Evolutionary conservation across 1,284 basidiomycete species (phyloP).

Genomic region (Cutaneotrichosporon sp.): DNA sequence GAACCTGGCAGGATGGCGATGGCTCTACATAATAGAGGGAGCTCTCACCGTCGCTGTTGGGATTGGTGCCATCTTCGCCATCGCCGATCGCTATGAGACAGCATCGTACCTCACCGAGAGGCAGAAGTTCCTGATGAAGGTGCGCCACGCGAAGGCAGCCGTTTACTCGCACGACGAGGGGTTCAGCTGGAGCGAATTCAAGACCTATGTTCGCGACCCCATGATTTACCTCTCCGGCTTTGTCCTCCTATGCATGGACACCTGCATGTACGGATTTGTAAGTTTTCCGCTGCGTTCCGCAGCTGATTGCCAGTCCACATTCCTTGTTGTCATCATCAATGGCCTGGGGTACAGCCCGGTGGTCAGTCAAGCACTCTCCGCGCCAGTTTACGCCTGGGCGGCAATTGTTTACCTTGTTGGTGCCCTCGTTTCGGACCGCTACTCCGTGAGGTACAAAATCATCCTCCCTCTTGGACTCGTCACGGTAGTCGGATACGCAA

Average conservation of each 20-base stretch:
- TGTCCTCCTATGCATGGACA: constrained; percentile 31
- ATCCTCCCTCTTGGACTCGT: constrained; percentile 7
- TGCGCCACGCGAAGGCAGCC: constrained; percentile 10
- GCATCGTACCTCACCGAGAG: constrained; percentile 12
- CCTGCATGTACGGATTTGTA: constrained; percentile 21
- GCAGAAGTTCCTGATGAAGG: constrained; percentile 11
- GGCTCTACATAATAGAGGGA: constrained; percentile 19
- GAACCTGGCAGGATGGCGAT: constrained; percentile 11
- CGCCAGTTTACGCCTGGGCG: constrained; percentile 22
- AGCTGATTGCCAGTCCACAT: constrained; percentile 12
- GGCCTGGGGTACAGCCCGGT: constrained; percentile 18
- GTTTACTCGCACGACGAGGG: constrained; percentile 13
- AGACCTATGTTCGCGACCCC: constrained; percentile 13
- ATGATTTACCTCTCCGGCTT: constrained; percentile 17
- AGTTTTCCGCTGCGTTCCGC: background rate
- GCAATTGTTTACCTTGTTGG: constrained; percentile 20
- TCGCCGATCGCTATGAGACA: constrained; percentile 9
- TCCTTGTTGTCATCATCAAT: constrained; percentile 26
- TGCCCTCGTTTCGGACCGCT: constrained; percentile 7
- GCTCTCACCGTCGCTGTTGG: constrained; percentile 7
- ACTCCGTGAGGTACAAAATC: constrained; percentile 13
- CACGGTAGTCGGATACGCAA: constrained; percentile 20
- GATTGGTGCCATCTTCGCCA: constrained; percentile 4
- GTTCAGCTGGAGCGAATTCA: constrained; percentile 14
- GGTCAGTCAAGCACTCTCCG: constrained; percentile 25